Conservation (phyloP, 2,329 filamentous ascomycete species). For the Mariannaea sp. region DNA sequence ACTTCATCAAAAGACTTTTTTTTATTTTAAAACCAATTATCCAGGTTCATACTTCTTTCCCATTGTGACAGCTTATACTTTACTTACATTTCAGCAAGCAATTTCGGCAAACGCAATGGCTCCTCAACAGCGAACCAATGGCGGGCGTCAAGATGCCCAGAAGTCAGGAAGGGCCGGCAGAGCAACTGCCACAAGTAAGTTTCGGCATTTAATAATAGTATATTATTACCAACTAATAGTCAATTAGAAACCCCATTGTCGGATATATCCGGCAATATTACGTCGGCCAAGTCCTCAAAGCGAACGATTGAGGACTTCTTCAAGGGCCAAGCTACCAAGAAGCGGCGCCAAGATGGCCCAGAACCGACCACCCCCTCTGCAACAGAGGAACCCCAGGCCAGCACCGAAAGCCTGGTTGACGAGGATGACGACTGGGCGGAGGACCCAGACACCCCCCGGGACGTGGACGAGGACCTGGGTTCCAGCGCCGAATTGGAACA, state of each 20-base stretch:
- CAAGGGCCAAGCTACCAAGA: background rate
- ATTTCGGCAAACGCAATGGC: background rate
- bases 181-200: background rate
- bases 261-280: background rate
- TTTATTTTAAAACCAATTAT: no score
- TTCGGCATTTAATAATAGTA: background rate
- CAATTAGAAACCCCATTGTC: background rate
- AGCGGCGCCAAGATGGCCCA: background rate
- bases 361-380: background rate
- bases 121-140: background rate
- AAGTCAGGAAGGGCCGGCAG: background rate
- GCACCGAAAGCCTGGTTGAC: background rate
- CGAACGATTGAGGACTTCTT: background rate
- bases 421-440: background rate
- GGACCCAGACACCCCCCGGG: background rate
- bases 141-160: background rate
- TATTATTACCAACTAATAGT: background rate
- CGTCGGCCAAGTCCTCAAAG: background rate
- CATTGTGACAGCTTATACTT: no score
- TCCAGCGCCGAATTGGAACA: background rate
- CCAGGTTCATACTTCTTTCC: no score
- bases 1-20: no score
- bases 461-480: background rate
- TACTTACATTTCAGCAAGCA: no score
- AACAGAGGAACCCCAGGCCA: background rate